Conservation (phyloP, 1,284 basidiomycete species). For the Malassezia nana region DNA sequence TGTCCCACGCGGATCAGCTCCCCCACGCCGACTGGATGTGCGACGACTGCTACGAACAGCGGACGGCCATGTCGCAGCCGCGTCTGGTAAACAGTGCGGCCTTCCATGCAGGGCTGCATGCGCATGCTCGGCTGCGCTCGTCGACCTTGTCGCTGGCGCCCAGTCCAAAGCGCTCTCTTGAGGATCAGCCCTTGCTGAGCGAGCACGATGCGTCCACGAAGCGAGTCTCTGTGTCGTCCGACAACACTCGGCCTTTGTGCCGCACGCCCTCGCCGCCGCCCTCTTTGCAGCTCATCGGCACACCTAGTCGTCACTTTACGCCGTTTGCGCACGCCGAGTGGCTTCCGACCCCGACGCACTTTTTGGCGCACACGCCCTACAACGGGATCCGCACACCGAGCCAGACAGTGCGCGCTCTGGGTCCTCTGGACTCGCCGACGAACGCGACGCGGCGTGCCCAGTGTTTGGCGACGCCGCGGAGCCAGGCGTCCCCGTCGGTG, state of each 20-base stretch:
- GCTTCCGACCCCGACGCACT: constrained; percentile 11
- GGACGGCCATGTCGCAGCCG: neutral
- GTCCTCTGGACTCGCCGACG: constrained; percentile 11
- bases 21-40: constrained; percentile 12
- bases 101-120: neutral
- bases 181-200: neutral
- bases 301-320: constrained; percentile 14
- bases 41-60: constrained; percentile 17
- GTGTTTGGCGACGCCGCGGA: neutral
- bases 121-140: neutral
- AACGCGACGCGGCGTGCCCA: constrained; percentile 5
- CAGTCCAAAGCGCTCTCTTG: constrained; percentile 2
- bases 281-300: constrained; percentile 1
- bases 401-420: constrained; percentile 4
- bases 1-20: constrained; percentile 15
- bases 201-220: neutral
- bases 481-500: neutral
- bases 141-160: constrained; percentile 15
- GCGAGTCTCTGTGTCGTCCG: neutral
- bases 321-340: constrained; percentile 1
- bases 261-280: constrained; percentile 16
- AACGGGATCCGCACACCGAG: neutral
- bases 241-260: neutral
- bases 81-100: neutral
- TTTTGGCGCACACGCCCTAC: constrained; percentile 11